Conservation (phyloP, 2,329 filamentous ascomycete species). For the Hansfordia pulvinata region DNA sequence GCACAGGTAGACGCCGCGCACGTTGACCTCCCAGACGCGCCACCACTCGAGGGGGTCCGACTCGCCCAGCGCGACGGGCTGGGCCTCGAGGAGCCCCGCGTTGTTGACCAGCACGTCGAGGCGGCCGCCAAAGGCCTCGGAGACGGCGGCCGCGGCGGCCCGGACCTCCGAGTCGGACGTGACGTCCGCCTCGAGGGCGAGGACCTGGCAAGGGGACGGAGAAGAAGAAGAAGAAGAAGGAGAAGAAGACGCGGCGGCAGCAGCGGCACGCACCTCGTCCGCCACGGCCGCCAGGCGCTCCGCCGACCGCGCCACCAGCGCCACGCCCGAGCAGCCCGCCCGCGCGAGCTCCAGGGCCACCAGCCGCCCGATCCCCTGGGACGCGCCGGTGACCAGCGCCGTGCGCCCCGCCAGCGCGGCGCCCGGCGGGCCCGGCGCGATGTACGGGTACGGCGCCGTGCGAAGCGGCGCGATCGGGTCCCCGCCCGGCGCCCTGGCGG, state of each 20-base stretch:
- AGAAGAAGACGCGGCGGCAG: slow-evolving; percentile 6
- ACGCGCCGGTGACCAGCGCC: slow-evolving; percentile 31
- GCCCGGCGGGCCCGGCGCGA: slow-evolving; percentile 3
- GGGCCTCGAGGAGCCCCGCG: slow-evolving; percentile 18
- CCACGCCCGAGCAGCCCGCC: slow-evolving; percentile 30
- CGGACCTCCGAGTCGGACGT: slow-evolving; percentile 11
- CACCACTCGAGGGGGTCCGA: slow-evolving; percentile 5
- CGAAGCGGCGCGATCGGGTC: too few species aligned
- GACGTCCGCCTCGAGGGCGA: slow-evolving; percentile 14
- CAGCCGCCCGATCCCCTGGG: slow-evolving; percentile 28
- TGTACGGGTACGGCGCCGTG: slow-evolving; percentile 12
- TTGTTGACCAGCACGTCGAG: slow-evolving; percentile 22
- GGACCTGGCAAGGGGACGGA: too few species aligned
- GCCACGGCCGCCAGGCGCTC: slow-evolving; percentile 19
- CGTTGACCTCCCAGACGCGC: slow-evolving; percentile 6
- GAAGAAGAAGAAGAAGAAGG: too few species aligned
- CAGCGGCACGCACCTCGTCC: slow-evolving; percentile 11
- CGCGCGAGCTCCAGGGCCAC: slow-evolving; percentile 33
- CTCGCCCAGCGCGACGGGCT: slow-evolving; percentile 9
- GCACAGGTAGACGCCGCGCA: slow-evolving; percentile 5
- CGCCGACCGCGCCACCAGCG: slow-evolving; percentile 30
- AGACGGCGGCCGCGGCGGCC: slow-evolving; percentile 9
- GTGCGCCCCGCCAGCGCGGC: slow-evolving; percentile 7
- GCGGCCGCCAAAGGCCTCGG: slow-evolving; percentile 4
- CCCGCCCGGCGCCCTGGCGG: too few species aligned